A percentile compares a stretch with the other conserved stretches of the same genome.
These are phyloP conservation scores for Calonectria henricotiae DNA, from an alignment of 2,329 filamentous ascomycete genomes.

Conservation along the genomic window DNA sequence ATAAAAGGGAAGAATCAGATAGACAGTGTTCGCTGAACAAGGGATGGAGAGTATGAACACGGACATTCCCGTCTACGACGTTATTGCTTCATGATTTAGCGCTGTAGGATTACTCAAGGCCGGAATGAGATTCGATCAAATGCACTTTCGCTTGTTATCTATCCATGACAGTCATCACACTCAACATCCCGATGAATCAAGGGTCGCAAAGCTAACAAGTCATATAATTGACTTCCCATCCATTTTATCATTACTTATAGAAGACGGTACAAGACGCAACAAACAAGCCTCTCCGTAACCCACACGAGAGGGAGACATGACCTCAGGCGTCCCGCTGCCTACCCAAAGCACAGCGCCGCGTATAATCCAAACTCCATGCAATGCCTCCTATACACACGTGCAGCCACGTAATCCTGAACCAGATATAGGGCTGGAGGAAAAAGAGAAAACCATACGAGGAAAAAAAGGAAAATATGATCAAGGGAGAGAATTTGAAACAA, in stretches of 20 bases:
- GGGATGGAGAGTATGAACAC: not conserved
- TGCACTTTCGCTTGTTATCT: not conserved
- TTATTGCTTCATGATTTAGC: constrained; percentile 23
- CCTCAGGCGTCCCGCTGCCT: constrained; percentile 24
- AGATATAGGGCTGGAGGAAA: constrained; percentile 28
- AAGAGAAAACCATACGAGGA: constrained; percentile 38
- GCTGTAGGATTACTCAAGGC: not conserved
- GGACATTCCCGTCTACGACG: constrained; percentile 3
- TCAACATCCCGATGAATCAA: not conserved
- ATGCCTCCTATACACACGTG: constrained; percentile 55
- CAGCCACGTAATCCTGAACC: constrained; percentile 40
- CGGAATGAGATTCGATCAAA: not conserved
- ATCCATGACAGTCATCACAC: not conserved
- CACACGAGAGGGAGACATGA: constrained; percentile 20
- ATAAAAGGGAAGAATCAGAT: not conserved
- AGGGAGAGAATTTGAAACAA: constrained; percentile 38
- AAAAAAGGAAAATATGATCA: constrained; percentile 35
- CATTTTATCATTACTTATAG: constrained; percentile 38
- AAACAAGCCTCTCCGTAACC: constrained; percentile 31
- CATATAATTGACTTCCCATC: constrained; percentile 13
- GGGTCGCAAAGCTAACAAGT: constrained; percentile 8
- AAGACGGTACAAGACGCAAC: constrained; percentile 23
- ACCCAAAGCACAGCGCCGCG: constrained; percentile 46
- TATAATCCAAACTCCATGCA: constrained; percentile 56
- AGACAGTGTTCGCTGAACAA: not conserved